Evolutionary conservation across 352 stramenopile species (phyloP).

Genomic region (Blastocystis sp.): DNA sequence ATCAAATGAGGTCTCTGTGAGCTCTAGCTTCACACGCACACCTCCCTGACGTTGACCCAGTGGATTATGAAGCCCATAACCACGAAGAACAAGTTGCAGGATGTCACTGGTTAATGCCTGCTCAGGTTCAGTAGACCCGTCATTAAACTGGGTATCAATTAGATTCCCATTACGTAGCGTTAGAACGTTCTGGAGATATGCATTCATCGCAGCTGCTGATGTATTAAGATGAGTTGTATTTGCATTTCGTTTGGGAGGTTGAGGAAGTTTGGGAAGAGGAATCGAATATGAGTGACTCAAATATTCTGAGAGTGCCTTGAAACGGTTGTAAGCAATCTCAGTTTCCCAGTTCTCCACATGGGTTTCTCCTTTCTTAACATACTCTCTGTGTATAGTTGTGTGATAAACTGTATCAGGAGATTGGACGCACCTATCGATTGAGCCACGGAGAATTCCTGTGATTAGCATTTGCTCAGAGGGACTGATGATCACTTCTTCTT

Average conservation of each 20-base stretch:
- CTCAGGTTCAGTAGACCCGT: neutral
- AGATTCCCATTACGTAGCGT: neutral
- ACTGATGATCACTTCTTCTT: neutral
- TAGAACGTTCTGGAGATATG: neutral
- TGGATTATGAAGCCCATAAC: slow-evolving; percentile 27
- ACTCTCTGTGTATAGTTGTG: neutral
- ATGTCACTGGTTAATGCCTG: neutral
- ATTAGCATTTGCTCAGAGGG: slow-evolving; percentile 24
- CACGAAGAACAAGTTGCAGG: slow-evolving; percentile 23
- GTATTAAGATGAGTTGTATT: neutral
- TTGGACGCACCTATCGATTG: neutral
- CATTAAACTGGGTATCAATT: neutral
- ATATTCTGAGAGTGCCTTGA: neutral
- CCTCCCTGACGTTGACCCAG: slow-evolving; percentile 28
- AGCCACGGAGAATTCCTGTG: neutral
- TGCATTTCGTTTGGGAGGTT: neutral
- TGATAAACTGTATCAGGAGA: neutral
- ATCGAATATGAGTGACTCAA: neutral
- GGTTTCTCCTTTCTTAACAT: neutral
- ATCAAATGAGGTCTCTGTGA: neutral
- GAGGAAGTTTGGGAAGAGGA: neutral
- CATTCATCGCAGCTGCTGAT: neutral
- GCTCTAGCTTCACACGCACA: slow-evolving; percentile 9
- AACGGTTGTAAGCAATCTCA: neutral
- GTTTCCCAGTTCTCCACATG: neutral